These are phyloP conservation scores for Scheffersomyces insectosa DNA, from an alignment of 1,139 yeast genomes.

Conservation along the genomic window DNA sequence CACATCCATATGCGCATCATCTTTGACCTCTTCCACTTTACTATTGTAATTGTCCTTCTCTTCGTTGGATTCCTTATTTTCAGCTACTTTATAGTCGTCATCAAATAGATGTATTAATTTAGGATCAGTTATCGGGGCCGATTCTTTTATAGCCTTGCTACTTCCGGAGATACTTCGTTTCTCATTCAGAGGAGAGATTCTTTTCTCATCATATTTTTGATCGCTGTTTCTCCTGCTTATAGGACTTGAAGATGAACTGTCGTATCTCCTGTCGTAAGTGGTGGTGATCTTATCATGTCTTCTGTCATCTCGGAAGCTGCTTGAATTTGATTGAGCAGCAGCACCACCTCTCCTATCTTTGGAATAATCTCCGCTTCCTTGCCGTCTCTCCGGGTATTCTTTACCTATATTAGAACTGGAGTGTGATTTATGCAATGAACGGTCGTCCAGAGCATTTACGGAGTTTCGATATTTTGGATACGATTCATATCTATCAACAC, in stretches of 20 bases:
- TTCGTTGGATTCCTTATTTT: not conserved
- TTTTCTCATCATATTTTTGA: not conserved
- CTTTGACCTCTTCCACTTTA: not conserved
- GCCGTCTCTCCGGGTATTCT: not conserved
- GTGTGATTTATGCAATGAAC: not conserved
- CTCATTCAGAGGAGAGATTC: not conserved
- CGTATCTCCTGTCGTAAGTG: too few species aligned
- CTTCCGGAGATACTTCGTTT: not conserved
- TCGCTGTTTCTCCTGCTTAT: too few species aligned
- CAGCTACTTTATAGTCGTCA: slow-evolving; percentile 10
- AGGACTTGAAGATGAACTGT: too few species aligned
- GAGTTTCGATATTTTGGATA: slow-evolving; percentile 4
- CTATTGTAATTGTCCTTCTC: not conserved
- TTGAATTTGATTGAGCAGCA: not conserved
- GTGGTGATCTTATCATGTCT: not conserved
- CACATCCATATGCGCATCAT: not conserved
- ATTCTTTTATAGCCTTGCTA: not conserved
- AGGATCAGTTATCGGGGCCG: slow-evolving; percentile 9
- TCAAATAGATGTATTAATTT: slow-evolving; percentile 16
- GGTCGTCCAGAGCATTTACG: not conserved
- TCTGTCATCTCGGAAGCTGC: slow-evolving; percentile 2
- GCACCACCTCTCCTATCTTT: not conserved
- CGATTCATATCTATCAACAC: slow-evolving; percentile 13
- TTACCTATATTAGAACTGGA: not conserved
- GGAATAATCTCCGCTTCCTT: not conserved